These are phyloP conservation scores for Eucalyptus grandis DNA, from an alignment of 345 rosid species.

Conservation along the genomic window DNA sequence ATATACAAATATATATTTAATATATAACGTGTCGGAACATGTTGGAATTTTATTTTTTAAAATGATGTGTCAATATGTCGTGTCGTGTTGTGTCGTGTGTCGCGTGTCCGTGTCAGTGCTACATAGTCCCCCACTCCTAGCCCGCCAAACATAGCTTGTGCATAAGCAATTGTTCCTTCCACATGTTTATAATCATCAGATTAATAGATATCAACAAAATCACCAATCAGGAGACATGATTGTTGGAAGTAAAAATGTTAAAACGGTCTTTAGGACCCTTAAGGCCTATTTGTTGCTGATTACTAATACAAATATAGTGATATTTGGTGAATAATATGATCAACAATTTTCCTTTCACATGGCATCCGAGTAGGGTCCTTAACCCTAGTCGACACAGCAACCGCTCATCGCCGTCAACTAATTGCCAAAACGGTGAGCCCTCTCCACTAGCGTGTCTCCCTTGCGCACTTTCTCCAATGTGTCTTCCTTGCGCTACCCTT, in stretches of 20 bases:
- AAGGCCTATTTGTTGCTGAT: neutral
- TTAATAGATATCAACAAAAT: no score
- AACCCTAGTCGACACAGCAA: neutral
- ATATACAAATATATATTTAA: no score
- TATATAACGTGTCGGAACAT: rapidly evolving
- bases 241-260: neutral
- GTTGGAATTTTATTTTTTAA: rapidly evolving
- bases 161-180: no score
- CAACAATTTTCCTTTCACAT: neutral
- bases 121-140: no score
- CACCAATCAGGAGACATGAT: no score
- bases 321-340: neutral
- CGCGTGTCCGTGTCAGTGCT: rapidly evolving
- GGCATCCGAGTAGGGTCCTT: neutral
- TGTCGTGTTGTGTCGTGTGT: rapidly evolving
- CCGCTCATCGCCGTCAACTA: neutral
- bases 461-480: neutral
- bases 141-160: no score
- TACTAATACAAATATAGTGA: neutral
- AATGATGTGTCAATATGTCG: rapidly evolving
- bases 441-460: neutral
- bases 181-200: no score
- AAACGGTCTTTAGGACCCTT: no score
- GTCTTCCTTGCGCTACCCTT: no score
- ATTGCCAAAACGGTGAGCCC: no score